Evolutionary conservation across 192 early-diverging fungal species (phyloP).

Genomic region (Umbelopsis ramanniana): DNA sequence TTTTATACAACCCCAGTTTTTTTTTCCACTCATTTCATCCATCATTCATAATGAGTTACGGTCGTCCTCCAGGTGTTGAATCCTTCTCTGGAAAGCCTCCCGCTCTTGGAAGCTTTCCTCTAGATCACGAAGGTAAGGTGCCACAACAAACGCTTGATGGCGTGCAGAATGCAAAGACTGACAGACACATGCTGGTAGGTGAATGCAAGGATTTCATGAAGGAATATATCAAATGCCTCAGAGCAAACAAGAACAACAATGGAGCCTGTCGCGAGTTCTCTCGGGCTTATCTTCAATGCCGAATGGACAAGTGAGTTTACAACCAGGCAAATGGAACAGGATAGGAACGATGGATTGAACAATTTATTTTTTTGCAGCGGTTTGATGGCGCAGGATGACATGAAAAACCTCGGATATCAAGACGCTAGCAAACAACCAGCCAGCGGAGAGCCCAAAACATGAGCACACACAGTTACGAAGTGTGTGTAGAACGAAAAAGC

Average conservation of each 20-base stretch:
- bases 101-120: slow-evolving; percentile 87
- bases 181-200: slow-evolving; percentile 44
- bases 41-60: slow-evolving; percentile 68
- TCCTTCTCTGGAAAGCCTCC: slow-evolving; percentile 74
- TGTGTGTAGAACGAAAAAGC: background rate
- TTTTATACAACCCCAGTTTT: background rate
- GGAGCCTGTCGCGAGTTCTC: slow-evolving; percentile 72
- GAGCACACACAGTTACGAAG: background rate
- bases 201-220: slow-evolving; percentile 84
- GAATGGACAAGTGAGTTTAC: slow-evolving; percentile 83
- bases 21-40: background rate
- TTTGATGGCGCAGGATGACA: slow-evolving; percentile 68
- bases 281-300: slow-evolving; percentile 83
- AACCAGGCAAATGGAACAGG: background rate
- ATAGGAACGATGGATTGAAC: background rate
- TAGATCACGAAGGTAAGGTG: slow-evolving; percentile 76
- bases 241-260: slow-evolving; percentile 71
- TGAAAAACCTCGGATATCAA: slow-evolving; percentile 72
- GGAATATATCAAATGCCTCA: slow-evolving; percentile 79
- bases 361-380: slow-evolving; percentile 49
- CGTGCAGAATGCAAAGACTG: background rate
- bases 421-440: slow-evolving; percentile 43
- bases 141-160: background rate
- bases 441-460: background rate
- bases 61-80: slow-evolving; percentile 67